A percentile compares a stretch with the other conserved stretches of the same genome.
Evolutionary conservation across 2,329 filamentous ascomycete species (phyloP).

Genomic region (Remersonia thermophila): DNA sequence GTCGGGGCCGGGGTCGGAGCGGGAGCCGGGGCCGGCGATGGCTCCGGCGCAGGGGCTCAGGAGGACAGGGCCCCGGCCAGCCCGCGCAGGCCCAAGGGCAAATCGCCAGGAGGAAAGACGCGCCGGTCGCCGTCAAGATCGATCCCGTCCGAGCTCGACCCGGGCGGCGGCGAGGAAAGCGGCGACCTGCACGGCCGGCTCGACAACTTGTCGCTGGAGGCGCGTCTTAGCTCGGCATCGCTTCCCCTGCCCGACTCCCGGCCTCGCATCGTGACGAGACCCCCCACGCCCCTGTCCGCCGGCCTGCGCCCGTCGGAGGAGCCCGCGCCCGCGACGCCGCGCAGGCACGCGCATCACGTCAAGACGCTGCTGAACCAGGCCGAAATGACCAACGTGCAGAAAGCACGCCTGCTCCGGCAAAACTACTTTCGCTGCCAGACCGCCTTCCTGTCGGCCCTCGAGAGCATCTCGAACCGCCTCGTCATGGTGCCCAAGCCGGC

Average conservation of each 20-base stretch:
- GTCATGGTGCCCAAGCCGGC: constrained; percentile 73
- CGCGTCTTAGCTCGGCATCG: constrained; percentile 55
- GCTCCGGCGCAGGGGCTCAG: constrained; percentile 30
- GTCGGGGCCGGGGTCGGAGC: too few species aligned
- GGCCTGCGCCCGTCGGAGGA: constrained; percentile 37
- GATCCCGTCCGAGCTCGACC: constrained; percentile 13
- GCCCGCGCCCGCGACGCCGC: constrained; percentile 22
- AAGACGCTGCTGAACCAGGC: constrained; percentile 45
- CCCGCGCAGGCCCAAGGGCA: constrained; percentile 9
- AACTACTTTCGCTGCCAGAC: constrained; percentile 78
- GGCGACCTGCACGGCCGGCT: constrained; percentile 32
- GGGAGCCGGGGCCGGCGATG: too few species aligned
- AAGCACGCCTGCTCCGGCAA: constrained; percentile 59
- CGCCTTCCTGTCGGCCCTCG: constrained; percentile 66
- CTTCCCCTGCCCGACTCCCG: constrained; percentile 50
- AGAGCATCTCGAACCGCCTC: constrained; percentile 75
- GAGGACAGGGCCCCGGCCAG: constrained; percentile 22
- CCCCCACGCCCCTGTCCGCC: constrained; percentile 46
- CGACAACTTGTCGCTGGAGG: constrained; percentile 43
- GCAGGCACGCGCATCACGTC: constrained; percentile 49
- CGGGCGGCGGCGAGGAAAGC: constrained; percentile 26
- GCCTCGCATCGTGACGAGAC: constrained; percentile 37
- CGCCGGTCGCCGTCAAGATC: constrained; percentile 15
- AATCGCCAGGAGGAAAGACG: constrained; percentile 8
- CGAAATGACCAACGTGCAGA: constrained; percentile 53